Evolutionary conservation across 169 alveolate genomes (phyloP).

Genomic region (Cryptosporidium sp.): DNA sequence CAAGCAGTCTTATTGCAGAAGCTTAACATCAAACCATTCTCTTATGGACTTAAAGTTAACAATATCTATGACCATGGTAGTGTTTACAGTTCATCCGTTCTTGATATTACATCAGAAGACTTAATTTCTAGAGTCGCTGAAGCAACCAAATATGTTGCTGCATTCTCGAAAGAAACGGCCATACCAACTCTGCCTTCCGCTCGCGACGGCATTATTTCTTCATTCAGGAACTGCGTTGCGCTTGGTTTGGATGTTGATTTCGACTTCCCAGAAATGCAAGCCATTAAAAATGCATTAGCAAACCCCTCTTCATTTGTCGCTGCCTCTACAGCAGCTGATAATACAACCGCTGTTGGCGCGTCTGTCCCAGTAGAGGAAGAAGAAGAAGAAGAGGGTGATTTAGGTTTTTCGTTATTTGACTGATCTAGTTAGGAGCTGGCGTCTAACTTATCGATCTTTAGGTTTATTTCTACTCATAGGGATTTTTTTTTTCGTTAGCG

Average conservation of each 20-base stretch:
- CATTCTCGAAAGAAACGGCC: conserved; percentile 93
- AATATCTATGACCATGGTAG: conserved; percentile 95
- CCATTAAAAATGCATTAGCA: conserved; percentile 90
- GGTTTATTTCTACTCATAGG: neutral
- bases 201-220: conserved; percentile 94
- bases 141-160: conserved; percentile 93
- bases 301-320: conserved; percentile 92
- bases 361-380: conserved; percentile 88
- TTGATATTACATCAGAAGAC: conserved; percentile 94
- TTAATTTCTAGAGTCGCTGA: conserved; percentile 87
- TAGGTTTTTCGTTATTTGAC: conserved; percentile 94
- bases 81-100: conserved; percentile 93
- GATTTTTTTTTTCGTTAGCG: neutral
- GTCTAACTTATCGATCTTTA: neutral
- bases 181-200: conserved; percentile 95
- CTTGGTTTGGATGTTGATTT: conserved; percentile 94
- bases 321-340: conserved; percentile 88
- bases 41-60: conserved; percentile 94
- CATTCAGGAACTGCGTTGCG: conserved; percentile 96
- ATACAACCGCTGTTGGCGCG: conserved; percentile 83
- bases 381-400: conserved; percentile 96
- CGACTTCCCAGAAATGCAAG: conserved; percentile 94
- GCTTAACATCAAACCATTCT: conserved; percentile 97
- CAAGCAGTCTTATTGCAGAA: conserved; percentile 97
- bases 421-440: conserved; percentile 47